Base-by-base conservation (phyloP, 1,284 basidiomycete genomes). In the Ustilago hordei region DNA sequence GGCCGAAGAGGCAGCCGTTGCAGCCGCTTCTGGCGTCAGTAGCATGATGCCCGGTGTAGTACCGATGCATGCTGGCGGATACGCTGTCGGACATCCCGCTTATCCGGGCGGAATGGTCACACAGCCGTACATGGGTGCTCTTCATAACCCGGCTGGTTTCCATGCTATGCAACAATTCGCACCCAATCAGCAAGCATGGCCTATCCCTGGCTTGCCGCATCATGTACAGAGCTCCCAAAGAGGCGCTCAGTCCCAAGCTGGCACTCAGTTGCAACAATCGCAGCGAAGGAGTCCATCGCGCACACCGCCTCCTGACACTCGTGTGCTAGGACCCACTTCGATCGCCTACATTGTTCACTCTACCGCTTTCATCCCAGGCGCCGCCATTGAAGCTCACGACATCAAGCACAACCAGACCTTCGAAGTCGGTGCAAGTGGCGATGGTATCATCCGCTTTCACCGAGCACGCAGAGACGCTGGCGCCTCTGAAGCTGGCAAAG, bases 301-400 rank as follows among this genome's bases (percentile, higher is more conserved):
- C 43, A 62, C 64, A 3, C 69, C 75, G 3, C 82, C 71, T 60
- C 79, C 71, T 4, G 86, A 87, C 65, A 75, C 86, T 11, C 75
- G 86, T 23, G 82, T 87, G 35, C 75, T 86, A 19, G 95, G 93
- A 54, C 93, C 93, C 31, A 95, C 95, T 8, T 93, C 92, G 39
- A 89, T 94, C 71, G 89, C 92, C 11, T 94, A 95, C 87, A 88
- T 98, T 23, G 88, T 98, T 63, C 95, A 97, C 86, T 95, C 95
- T 57, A 92, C 92, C 86, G 91, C 93, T 35, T 91, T 92, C 57
- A 91, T 98, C 76, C 92, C 93, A 7, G 75, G 83, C 90, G 92
- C 53, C 91, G 90, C 91, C 61, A 96, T 94, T 81, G 93, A 95
- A 87, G 91, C 89, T 38, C 95, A 94, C 86, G 95, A 98, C 86